Evolutionary conservation across 345 rosid species (phyloP).

Genomic region (Iberis pinnata): DNA sequence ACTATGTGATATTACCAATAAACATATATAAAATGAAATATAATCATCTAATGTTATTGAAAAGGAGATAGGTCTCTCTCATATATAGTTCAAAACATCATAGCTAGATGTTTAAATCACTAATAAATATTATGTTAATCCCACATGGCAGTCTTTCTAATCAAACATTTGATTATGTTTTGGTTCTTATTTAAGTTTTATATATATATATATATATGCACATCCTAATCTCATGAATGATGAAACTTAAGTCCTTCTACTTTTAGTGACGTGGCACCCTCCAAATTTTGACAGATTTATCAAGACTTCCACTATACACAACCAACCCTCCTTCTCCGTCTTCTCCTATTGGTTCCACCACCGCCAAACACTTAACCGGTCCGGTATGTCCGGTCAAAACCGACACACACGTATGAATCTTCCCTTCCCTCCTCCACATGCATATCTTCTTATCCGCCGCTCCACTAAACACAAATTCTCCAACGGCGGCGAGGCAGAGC

Average conservation of each 20-base stretch:
- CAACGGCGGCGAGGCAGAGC: constrained; percentile 48
- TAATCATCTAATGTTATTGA: no score
- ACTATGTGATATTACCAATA: no score
- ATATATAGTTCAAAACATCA: neutral
- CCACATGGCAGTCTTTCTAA: neutral
- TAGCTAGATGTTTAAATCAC: neutral
- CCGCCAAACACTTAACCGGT: constrained; percentile 85
- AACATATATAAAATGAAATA: no score
- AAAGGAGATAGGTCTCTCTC: neutral
- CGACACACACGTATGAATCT: constrained; percentile 53
- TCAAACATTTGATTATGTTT: constrained; percentile 8
- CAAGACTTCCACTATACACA: constrained; percentile 85
- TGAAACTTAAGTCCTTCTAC: neutral
- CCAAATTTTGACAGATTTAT: constrained; percentile 96
- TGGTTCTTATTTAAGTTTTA: constrained; percentile 23
- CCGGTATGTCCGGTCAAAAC: constrained; percentile 85
- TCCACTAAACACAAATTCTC: constrained; percentile 61
- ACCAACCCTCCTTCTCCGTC: constrained; percentile 50
- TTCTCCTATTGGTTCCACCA: constrained; percentile 34
- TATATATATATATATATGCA: no score
- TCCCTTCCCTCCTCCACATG: constrained; percentile 68
- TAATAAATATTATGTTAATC: neutral
- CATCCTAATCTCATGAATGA: neutral
- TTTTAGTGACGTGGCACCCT: constrained; percentile 40
- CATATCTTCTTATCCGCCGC: constrained; percentile 91